Evolutionary conservation across 108 stramenopile species (phyloP).

Genomic region (Pseudonitzschia multiseries): DNA sequence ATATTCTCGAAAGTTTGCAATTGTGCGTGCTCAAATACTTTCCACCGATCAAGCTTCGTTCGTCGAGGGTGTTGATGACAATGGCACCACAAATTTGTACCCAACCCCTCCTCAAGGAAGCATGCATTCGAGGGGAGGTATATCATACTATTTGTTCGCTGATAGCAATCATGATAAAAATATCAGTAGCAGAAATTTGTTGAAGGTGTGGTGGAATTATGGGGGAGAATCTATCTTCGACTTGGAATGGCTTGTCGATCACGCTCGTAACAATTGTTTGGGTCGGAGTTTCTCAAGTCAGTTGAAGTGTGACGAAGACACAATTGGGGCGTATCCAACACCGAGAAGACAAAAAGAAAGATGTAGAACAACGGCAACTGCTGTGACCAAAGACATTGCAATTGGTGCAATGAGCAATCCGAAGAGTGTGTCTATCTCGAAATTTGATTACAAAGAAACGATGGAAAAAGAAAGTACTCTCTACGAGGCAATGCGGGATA

Average conservation of each 20-base stretch:
- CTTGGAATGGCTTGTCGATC: constrained; percentile 49
- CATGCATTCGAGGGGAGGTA: constrained; percentile 32
- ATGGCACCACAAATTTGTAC: neutral
- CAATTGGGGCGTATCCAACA: neutral
- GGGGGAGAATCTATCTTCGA: constrained; percentile 47
- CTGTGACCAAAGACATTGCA: constrained; percentile 26
- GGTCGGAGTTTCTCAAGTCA: neutral
- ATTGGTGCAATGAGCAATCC: constrained; percentile 15
- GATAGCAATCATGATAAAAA: neutral
- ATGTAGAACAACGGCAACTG: constrained; percentile 6
- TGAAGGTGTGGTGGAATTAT: constrained; percentile 41
- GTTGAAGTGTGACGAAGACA: neutral
- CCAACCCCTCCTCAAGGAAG: constrained; percentile 35
- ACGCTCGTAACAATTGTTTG: constrained; percentile 16
- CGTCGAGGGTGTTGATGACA: neutral
- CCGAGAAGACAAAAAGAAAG: neutral
- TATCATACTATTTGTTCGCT: constrained; percentile 6
- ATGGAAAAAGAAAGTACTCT: constrained; percentile 26
- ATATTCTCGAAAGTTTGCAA: constrained; percentile 20
- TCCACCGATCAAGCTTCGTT: constrained; percentile 19
- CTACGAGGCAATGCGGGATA: constrained; percentile 36
- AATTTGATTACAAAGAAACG: constrained; percentile 46
- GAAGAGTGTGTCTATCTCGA: constrained; percentile 26
- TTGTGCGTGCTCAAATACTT: constrained; percentile 9
- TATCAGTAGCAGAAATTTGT: constrained; percentile 17